Conservation (phyloP, 768 basidiomycete genomes). For the Leccinum uliginosum region DNA sequence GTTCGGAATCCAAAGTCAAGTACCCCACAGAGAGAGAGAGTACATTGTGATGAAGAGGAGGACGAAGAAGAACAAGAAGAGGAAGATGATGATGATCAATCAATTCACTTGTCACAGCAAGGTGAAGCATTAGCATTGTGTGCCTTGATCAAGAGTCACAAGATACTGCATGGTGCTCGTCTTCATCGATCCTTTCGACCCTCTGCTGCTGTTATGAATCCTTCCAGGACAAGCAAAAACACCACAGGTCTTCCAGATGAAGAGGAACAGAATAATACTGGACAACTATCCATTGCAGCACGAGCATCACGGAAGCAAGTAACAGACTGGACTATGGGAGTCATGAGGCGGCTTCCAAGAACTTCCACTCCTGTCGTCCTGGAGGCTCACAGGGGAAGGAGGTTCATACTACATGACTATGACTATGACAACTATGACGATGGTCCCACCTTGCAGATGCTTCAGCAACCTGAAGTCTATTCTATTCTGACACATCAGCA, state of each 20-base stretch:
- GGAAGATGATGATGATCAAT: not conserved
- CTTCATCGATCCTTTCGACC: not conserved
- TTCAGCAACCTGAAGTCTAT: constrained; percentile 2
- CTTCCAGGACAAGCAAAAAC: no score
- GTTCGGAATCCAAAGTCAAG: not conserved
- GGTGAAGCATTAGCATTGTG: not conserved
- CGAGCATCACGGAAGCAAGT: no score
- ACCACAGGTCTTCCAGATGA: no score
- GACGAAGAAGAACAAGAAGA: no score
- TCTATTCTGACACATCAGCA: not conserved
- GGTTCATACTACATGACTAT: not conserved
- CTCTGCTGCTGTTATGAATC: not conserved
- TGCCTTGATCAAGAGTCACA: not conserved
- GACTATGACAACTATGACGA: constrained; percentile 6
- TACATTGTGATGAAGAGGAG: not conserved
- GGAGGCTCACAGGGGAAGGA: not conserved
- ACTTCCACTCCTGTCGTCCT: not conserved
- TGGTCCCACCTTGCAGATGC: constrained; percentile 7
- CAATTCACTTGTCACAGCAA: not conserved
- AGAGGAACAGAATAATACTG: no score
- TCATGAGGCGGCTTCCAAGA: not conserved
- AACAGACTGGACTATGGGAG: no score
- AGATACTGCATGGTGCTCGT: not conserved
- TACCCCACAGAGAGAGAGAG: no score
- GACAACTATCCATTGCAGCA: no score